These are phyloP conservation scores for Coix lacrymajobi DNA, from an alignment of 176 grass and related monocot species.

Conservation along the genomic window DNA sequence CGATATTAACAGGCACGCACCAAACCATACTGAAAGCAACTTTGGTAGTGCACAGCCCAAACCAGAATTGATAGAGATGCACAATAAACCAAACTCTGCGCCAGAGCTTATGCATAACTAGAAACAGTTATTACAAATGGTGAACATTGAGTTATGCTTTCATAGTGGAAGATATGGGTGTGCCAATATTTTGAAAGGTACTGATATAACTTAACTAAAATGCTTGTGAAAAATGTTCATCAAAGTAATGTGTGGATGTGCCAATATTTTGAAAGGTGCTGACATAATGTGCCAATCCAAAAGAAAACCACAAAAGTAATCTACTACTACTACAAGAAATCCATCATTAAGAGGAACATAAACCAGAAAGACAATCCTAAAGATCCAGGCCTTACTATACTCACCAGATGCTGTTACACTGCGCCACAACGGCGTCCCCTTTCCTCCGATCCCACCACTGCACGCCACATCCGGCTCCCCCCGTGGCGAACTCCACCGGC, in stretches of 20 bases:
- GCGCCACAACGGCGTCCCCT: conserved; percentile 42
- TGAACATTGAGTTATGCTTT: background rate
- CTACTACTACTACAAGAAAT: background rate
- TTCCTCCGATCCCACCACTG: conserved; percentile 83
- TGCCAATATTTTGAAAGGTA: background rate
- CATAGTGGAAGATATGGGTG: background rate
- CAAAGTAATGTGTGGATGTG: background rate
- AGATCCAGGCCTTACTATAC: background rate
- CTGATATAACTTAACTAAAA: background rate
- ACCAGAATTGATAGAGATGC: background rate
- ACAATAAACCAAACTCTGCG: background rate
- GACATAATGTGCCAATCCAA: background rate
- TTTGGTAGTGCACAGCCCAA: background rate
- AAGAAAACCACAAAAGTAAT: background rate
- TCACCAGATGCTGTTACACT: conserved; percentile 58
- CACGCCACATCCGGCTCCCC: conserved; percentile 47
- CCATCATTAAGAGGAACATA: background rate
- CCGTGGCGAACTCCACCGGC: conserved; percentile 61
- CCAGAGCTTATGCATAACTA: background rate
- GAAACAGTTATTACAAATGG: background rate
- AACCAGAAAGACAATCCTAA: background rate
- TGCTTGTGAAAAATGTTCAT: background rate
- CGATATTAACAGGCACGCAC: background rate
- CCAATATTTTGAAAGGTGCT: background rate
- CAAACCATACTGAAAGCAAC: background rate